Evolutionary conservation across 108 stramenopile species (phyloP).

Genomic region (Discostella pseudostelligera): DNA sequence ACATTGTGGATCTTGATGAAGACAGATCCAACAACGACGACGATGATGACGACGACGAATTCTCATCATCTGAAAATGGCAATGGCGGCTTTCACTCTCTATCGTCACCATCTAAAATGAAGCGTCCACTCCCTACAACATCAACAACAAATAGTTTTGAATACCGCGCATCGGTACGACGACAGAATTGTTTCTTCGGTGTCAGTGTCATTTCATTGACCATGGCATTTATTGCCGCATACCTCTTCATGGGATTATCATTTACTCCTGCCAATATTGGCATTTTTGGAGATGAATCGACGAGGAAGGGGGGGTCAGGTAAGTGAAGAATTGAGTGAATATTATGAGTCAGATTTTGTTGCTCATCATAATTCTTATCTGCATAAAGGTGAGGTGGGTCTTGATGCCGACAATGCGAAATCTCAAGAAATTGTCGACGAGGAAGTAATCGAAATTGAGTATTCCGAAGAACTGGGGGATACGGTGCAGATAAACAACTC

Average conservation of each 20-base stretch:
- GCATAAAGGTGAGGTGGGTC: conserved; percentile 45
- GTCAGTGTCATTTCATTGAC: conserved; percentile 20
- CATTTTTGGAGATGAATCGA: conserved; percentile 38
- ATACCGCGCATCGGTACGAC: conserved; percentile 24
- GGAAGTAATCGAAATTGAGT: conserved; percentile 31
- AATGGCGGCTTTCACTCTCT: too few relatives aligned
- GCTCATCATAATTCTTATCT: background rate
- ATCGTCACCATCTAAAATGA: too few relatives aligned
- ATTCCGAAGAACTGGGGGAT: conserved; percentile 28
- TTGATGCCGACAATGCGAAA: conserved; percentile 51
- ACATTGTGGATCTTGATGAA: too few relatives aligned
- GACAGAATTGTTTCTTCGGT: conserved; percentile 54
- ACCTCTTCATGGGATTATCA: conserved; percentile 40
- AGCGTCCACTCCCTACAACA: conserved; percentile 4
- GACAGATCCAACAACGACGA: too few relatives aligned
- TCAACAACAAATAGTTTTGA: too few relatives aligned
- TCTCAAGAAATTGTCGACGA: conserved; percentile 38
- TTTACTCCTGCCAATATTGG: conserved; percentile 35
- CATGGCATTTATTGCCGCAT: conserved; percentile 30
- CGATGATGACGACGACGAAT: too few relatives aligned
- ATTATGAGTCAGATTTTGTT: too few relatives aligned
- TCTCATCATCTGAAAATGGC: too few relatives aligned
- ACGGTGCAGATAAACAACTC: background rate
- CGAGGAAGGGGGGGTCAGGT: conserved; percentile 40
- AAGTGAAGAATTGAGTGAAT: too few relatives aligned